Percentiles rank a stretch among this genome's conserved stretches.
These are phyloP conservation scores for Fusarium sp. DNA, from an alignment of 2,329 filamentous ascomycete species.

Conservation along the genomic window DNA sequence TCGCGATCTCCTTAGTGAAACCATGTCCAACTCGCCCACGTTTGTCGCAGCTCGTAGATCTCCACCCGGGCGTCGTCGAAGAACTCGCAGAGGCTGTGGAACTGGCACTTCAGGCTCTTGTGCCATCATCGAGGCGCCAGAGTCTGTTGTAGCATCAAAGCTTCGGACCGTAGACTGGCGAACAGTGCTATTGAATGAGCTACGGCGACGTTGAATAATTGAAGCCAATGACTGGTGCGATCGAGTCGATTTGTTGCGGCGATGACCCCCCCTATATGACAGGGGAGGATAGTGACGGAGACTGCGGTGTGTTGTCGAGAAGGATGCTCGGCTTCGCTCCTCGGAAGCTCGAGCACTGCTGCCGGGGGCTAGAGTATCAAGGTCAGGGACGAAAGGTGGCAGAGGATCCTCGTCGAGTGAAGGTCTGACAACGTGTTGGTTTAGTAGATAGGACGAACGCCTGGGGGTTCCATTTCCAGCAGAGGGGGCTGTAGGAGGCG, in stretches of 20 bases:
- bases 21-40: slow-evolving; percentile 69
- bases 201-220: slow-evolving; percentile 65
- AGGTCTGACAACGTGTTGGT: slow-evolving; percentile 56
- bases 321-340: slow-evolving; percentile 49
- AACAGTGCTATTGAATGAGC: slow-evolving; percentile 69
- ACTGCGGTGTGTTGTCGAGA: slow-evolving; percentile 43
- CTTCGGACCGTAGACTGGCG: slow-evolving; percentile 66
- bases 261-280: slow-evolving; percentile 52
- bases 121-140: slow-evolving; percentile 62
- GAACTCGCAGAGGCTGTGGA: slow-evolving; percentile 68
- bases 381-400: slow-evolving; percentile 62
- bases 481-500: slow-evolving; percentile 61
- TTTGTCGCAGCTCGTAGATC: slow-evolving; percentile 77
- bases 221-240: slow-evolving; percentile 64
- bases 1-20: slow-evolving; percentile 63
- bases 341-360: slow-evolving; percentile 46
- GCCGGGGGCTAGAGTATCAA: slow-evolving; percentile 53
- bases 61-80: slow-evolving; percentile 80
- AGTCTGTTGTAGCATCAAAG: slow-evolving; percentile 68
- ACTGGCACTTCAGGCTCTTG: slow-evolving; percentile 55
- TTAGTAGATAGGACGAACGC: slow-evolving; percentile 67
- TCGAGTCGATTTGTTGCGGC: slow-evolving; percentile 60
- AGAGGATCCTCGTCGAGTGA: slow-evolving; percentile 55
- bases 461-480: slow-evolving; percentile 56
- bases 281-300: slow-evolving; percentile 45